Base-by-base conservation (phyloP, 1,139 yeast genomes). In the Debaryomyces subglobosus region DNA sequence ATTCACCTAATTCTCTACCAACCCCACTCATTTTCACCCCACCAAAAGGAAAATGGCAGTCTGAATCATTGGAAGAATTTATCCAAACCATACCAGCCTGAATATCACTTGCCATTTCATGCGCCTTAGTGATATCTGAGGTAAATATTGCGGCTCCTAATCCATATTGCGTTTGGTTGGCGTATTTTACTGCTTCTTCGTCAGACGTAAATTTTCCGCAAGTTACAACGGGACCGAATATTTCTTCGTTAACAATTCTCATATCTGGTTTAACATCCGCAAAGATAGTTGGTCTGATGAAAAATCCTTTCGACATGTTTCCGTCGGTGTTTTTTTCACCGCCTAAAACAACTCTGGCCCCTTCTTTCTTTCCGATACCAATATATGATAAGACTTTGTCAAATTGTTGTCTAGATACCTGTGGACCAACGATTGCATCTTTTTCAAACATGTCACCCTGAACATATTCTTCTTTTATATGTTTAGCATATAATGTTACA, bases 1-100 rank as follows among this genome's bases (percentile, higher is more conserved):
- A 84, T 63, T 86, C 86, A 50, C 96, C 96, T 58, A 90, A 77
- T 71, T 90, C 97, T 65, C 96, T 82, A 49, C 96, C 96, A 54
- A 88, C 78, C 57, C 97, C 97, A 60, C 89, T 81, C 84, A 82
- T 77, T 74, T 90, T 90, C 39, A 74, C 79, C 47, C 81, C 81
- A 32, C 97, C 96, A 64, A 90, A 90, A 52, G 97, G 97, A 55
- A 88, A 77, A 57, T 82, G 84, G 50, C 75, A 68, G 60, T 86
- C 92, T 46, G 89, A 84, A 64, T 88, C 94, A 64, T 90, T 89
- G 47, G 92, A 84, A 9, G 92, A 83, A 56, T 68, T 72, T 62
- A 81, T 81, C 78, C 82, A 81, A 33, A 81, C 81, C 75, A 78
- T 80, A 47, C 86, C 86, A 25, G 82, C 71, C 55, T 75, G 72